A percentile compares a stretch with the other conserved stretches of the same genome.
phyloP scores from a whole-genome alignment of 208 protist species.

The Wallacemonas rigidus region DNA sequence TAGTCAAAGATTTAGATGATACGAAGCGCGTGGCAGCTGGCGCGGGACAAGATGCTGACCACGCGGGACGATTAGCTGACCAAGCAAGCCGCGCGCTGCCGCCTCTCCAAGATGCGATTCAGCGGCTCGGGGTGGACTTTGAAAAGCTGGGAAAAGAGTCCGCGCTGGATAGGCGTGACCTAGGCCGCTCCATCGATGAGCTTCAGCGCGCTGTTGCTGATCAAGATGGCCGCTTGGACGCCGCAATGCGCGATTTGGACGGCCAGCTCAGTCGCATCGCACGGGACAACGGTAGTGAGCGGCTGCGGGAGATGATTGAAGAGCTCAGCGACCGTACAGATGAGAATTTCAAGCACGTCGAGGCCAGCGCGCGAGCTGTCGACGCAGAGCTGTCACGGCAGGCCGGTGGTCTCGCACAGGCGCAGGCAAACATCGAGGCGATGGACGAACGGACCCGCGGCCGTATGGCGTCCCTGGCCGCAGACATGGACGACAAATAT shows the following conservation, averaged over 20 bases:
- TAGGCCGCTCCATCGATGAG: conserved; percentile 47
- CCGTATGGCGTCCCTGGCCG: conserved; percentile 37
- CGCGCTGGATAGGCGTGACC: conserved; percentile 37
- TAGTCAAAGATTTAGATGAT: conserved; percentile 47
- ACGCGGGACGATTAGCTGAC: conserved; percentile 48
- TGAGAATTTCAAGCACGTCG: conserved; percentile 81
- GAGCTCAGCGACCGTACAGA: conserved; percentile 83
- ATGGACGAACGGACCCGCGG: conserved; percentile 48
- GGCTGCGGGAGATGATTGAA: conserved; percentile 63
- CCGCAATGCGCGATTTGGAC: conserved; percentile 49
- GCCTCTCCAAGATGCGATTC: conserved; percentile 42
- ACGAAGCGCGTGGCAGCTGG: conserved; percentile 26
- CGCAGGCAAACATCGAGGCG: conserved; percentile 40
- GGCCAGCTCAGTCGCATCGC: conserved; percentile 42
- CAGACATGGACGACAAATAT: conserved; percentile 64
- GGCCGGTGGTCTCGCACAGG: conserved; percentile 32
- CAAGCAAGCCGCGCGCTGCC: conserved; percentile 37
- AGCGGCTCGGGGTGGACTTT: conserved; percentile 32
- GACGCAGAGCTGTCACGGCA: conserved; percentile 68
- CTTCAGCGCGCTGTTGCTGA: conserved; percentile 38
- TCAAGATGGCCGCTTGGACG: conserved; percentile 46
- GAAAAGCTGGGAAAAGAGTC: conserved; percentile 35
- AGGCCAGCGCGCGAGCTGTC: conserved; percentile 75
- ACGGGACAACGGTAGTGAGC: conserved; percentile 43
- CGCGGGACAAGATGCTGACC: conserved; percentile 48